phyloP scores from a whole-genome alignment of 345 rosid genomes.

The Eucalyptus guilfoylei region DNA sequence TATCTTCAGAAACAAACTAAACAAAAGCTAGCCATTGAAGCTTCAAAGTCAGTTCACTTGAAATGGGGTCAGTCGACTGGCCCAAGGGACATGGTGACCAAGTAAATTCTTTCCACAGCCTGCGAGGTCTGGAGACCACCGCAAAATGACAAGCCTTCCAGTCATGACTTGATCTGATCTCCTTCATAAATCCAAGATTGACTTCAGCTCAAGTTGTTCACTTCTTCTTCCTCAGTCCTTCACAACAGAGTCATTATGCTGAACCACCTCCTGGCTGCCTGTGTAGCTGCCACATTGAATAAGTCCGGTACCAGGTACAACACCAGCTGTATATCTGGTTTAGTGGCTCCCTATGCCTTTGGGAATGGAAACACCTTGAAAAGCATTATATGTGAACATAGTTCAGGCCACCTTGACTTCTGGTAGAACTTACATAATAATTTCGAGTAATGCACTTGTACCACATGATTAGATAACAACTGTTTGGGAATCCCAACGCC shows the following conservation, averaged over 20 bases:
- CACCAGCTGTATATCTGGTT: not conserved
- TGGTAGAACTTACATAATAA: not conserved
- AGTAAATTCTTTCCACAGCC: no score
- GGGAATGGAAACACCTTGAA: not conserved
- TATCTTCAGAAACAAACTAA: not conserved
- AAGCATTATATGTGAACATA: not conserved
- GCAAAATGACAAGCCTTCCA: not conserved
- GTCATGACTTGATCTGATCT: not conserved
- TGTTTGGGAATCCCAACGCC: not conserved
- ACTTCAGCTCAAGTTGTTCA: not conserved
- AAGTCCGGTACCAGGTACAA: not conserved
- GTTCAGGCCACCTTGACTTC: not conserved
- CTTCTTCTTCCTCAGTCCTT: not conserved
- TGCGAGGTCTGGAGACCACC: no score
- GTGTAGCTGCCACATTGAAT: not conserved
- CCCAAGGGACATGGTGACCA: no score
- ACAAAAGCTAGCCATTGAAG: not conserved
- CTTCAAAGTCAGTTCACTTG: not conserved
- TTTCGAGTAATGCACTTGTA: not conserved
- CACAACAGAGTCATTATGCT: not conserved
- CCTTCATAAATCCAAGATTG: not conserved
- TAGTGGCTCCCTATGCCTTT: not conserved
- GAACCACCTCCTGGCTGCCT: not conserved
- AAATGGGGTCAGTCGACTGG: not conserved
- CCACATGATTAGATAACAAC: not conserved